A percentile compares a stretch with the other conserved stretches of the same genome.
phyloP scores from a whole-genome alignment of 208 protist species.

The Acanthamoeba triangularis region DNA sequence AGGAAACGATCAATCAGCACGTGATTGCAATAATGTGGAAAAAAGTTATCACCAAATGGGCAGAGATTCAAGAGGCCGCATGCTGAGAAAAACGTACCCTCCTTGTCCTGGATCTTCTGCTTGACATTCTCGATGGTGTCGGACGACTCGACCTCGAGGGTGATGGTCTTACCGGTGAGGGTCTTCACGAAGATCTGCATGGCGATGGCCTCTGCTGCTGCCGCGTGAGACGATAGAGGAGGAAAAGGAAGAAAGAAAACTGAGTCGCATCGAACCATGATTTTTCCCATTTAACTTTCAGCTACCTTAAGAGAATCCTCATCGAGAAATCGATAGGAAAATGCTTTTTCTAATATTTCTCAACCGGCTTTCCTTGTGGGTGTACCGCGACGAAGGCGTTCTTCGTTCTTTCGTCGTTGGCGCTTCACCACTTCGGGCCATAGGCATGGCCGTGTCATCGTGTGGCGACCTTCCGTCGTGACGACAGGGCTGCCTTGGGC shows the following conservation, averaged over 20 bases:
- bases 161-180: constrained; percentile 99
- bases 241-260: constrained; percentile 22
- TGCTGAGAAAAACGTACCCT: constrained; percentile 90
- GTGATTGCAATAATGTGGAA: not conserved
- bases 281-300: not conserved
- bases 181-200: constrained; percentile 97
- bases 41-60: not conserved
- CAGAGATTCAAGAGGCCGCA: not conserved
- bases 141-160: constrained; percentile 97
- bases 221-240: constrained; percentile 16
- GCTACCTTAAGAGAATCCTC: not conserved
- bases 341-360: too few species aligned
- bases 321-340: not conserved
- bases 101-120: constrained; percentile 99
- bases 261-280: not conserved
- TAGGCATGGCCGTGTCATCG: too few species aligned
- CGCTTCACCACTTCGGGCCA: too few species aligned
- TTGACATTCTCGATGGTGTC: constrained; percentile 99
- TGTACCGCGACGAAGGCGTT: not conserved
- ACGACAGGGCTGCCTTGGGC: not conserved
- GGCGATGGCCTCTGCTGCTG: not conserved
- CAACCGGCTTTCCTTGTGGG: too few species aligned
- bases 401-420: not conserved
- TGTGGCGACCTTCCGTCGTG: too few species aligned
- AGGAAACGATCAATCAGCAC: not conserved